Evolutionary conservation across 768 basidiomycete genomes (phyloP).

Genomic region (Lactifluus piperatus): DNA sequence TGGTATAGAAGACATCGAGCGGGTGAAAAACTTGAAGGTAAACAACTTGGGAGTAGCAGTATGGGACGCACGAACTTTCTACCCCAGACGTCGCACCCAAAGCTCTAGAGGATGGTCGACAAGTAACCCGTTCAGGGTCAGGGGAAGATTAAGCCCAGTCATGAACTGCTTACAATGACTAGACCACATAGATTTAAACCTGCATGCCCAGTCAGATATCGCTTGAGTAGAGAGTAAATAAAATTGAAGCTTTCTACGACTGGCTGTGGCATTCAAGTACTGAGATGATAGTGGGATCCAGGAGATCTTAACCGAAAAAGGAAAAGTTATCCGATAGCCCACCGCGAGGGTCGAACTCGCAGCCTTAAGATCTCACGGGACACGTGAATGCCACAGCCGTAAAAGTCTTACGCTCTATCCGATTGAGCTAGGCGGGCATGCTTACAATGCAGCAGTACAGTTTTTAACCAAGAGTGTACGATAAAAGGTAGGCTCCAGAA

Average conservation of each 20-base stretch:
- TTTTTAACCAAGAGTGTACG: too few relatives aligned
- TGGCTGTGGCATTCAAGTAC: too few relatives aligned
- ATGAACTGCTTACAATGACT: conserved; percentile 26
- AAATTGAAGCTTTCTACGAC: too few relatives aligned
- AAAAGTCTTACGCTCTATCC: conserved; percentile 56
- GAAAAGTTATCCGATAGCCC: too few relatives aligned
- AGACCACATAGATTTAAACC: not conserved
- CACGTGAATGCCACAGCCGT: conserved; percentile 23
- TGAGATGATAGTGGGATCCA: too few relatives aligned
- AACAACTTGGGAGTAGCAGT: not conserved
- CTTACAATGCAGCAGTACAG: too few relatives aligned
- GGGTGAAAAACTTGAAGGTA: too few relatives aligned
- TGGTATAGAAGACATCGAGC: conserved; percentile 11
- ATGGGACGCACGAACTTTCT: conserved; percentile 28
- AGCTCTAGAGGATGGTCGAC: conserved; percentile 42
- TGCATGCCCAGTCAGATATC: too few relatives aligned
- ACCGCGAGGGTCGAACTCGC: conserved; percentile 59
- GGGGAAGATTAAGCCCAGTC: conserved; percentile 39
- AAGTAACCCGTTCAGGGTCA: conserved; percentile 41
- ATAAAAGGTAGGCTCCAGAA: too few relatives aligned
- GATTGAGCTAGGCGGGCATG: conserved; percentile 48
- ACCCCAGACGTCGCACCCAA: conserved; percentile 46
- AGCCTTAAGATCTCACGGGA: conserved; percentile 40
- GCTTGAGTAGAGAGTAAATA: too few relatives aligned
- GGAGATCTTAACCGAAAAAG: too few relatives aligned